Base-by-base conservation (phyloP, 2,329 filamentous ascomycete species). In the Verticillium dahliae region DNA sequence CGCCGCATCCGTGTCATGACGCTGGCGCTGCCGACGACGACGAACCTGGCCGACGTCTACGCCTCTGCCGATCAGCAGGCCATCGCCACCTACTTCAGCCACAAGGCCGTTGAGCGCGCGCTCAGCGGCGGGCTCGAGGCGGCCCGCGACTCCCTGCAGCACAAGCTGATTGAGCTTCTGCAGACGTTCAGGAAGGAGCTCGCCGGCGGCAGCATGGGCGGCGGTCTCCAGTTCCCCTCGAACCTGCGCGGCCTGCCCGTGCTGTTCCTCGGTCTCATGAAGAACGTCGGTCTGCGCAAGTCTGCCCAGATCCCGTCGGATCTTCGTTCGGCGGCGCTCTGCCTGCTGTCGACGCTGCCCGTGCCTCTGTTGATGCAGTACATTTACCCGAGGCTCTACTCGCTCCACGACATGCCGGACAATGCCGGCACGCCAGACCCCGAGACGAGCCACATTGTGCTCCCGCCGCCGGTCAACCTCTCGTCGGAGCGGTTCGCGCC, bases 101-200 rank as follows among this genome's bases (percentile, higher is more conserved):
- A 99, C 83, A 98, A 98, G 80, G 95, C 95, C 15, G 95, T 98
- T 3, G 95, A 99, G 79, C 85, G 92, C 68, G 88, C 90, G 11
- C 80, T 99, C 45, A 89, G 91, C 69, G 91, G 86, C 69, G 93
- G 94, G 45, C 81, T 99, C 59, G 95, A 99, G 69, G 89, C 92
- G 57, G 95, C 95, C 58, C 85, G 95, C 52, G 95, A 99, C 75
- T 90, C 92, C 56, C 81, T 98, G 54, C 92, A 97, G 74, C 86
- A 88, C 67, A 99, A 99, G 82, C 81, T 97, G 52, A 90, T 92
- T 34, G 95, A 99, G 78, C 85, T 99, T 57, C 81, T 99, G 63
- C 90, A 94, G 74, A 98, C 94, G 0, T 99, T 97, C 80, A 90
- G 92, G 78, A 98, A 98, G 80, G 95, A 99, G 75, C 84, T 99